A percentile compares a stretch with the other conserved stretches of the same genome.
Evolutionary conservation across 2,329 filamentous ascomycete species (phyloP).

Genomic region (Fusarium sp.): DNA sequence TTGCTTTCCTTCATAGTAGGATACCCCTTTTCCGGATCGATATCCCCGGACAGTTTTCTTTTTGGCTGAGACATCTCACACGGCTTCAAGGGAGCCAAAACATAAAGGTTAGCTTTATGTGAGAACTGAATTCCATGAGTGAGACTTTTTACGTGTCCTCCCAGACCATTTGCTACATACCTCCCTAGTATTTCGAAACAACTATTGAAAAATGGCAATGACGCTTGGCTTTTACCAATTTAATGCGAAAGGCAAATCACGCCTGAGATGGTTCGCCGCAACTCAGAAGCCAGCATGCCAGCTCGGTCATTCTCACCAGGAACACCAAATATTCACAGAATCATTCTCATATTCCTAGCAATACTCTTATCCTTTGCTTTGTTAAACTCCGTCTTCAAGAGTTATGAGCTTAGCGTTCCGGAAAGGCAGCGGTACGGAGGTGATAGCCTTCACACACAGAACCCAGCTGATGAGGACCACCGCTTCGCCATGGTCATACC

Average conservation of each 20-base stretch:
- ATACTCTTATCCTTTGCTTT: neutral
- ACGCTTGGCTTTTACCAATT: no score
- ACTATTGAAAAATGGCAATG: neutral
- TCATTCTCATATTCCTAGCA: neutral
- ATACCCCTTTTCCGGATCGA: no score
- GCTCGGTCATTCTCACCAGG: neutral
- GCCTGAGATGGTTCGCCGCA: neutral
- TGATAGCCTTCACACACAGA: neutral
- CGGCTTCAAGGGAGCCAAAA: no score
- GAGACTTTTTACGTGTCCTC: neutral
- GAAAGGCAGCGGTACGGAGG: neutral
- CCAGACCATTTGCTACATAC: neutral
- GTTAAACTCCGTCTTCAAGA: neutral
- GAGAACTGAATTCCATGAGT: neutral
- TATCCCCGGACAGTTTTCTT: no score
- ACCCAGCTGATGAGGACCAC: neutral
- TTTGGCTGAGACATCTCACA: no score
- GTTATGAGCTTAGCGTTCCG: neutral
- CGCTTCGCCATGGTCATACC: slow-evolving; percentile 18
- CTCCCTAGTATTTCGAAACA: neutral
- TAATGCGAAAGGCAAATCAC: neutral
- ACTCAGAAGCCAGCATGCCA: neutral
- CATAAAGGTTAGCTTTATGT: neutral
- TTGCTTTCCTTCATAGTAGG: no score
- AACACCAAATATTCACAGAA: neutral